Evolutionary conservation across 192 early-diverging fungal genomes (phyloP).

Genomic region (Backusella psychrophila): DNA sequence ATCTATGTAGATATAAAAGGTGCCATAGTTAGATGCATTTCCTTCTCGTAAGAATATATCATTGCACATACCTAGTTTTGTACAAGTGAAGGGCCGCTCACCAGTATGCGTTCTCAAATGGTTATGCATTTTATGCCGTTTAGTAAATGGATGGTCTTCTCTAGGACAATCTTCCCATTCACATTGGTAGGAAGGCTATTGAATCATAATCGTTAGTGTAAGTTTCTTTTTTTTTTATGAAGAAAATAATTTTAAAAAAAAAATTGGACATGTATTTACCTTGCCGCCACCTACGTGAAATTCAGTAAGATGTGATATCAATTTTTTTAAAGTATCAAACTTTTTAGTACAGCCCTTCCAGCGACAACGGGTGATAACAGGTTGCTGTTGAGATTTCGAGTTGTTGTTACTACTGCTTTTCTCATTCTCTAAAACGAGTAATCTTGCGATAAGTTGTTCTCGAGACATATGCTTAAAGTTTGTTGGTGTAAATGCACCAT

Average conservation of each 20-base stretch:
- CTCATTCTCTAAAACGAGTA: slow-evolving; percentile 19
- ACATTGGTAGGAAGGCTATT: slow-evolving; percentile 47
- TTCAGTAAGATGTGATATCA: slow-evolving; percentile 49
- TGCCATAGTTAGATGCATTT: background rate
- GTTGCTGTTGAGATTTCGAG: slow-evolving; percentile 10
- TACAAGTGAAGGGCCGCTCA: slow-evolving; percentile 70
- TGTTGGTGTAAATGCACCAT: background rate
- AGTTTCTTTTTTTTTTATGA: background rate
- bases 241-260: background rate
- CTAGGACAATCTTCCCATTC: slow-evolving; percentile 49
- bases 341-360: slow-evolving; percentile 49
- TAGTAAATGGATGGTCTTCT: slow-evolving; percentile 61
- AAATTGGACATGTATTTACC: slow-evolving; percentile 27
- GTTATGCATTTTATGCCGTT: slow-evolving; percentile 70
- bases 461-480: slow-evolving; percentile 22
- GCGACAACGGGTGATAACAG: slow-evolving; percentile 22
- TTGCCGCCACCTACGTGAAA: slow-evolving; percentile 56
- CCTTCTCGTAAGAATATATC: background rate
- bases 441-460: slow-evolving; percentile 23
- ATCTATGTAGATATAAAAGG: slow-evolving; percentile 23
- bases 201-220: background rate
- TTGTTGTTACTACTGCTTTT: background rate
- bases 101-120: slow-evolving; percentile 77
- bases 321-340: slow-evolving; percentile 38
- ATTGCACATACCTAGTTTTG: slow-evolving; percentile 31